Evolutionary conservation across 768 basidiomycete species (phyloP).

Genomic region (Leccinum disarticulatum): DNA sequence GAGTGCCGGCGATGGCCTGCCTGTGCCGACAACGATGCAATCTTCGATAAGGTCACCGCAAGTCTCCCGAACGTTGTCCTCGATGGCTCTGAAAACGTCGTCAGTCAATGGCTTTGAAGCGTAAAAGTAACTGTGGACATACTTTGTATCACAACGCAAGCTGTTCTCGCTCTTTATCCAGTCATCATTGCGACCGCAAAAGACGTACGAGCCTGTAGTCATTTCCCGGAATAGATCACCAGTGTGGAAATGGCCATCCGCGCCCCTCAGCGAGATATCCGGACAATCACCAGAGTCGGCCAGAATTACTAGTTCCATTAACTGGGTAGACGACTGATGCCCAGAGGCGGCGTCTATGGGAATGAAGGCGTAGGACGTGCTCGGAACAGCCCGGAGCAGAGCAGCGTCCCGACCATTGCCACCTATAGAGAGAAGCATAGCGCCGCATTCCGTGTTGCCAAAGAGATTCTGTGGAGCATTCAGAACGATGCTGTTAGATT

Average conservation of each 20-base stretch:
- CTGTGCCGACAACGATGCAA: constrained; percentile 76
- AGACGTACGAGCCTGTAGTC: constrained; percentile 56
- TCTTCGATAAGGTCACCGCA: constrained; percentile 67
- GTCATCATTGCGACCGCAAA: constrained; percentile 75
- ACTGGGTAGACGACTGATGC: constrained; percentile 53
- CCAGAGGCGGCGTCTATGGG: constrained; percentile 49
- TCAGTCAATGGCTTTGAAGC: constrained; percentile 6
- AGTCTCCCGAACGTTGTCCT: constrained; percentile 68
- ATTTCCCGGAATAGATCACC: constrained; percentile 78
- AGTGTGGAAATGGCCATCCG: constrained; percentile 76
- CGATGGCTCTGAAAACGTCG: constrained; percentile 53
- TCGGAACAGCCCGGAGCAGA: constrained; percentile 57
- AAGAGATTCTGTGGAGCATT: constrained; percentile 60
- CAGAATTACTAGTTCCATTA: constrained; percentile 71
- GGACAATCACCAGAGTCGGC: constrained; percentile 71
- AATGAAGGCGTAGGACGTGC: constrained; percentile 65
- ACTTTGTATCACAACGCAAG: constrained; percentile 75
- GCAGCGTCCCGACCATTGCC: constrained; percentile 50
- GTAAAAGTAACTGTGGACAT: constrained; percentile 18
- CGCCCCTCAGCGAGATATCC: constrained; percentile 50
- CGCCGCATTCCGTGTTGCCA: constrained; percentile 80
- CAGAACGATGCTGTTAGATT: constrained; percentile 19
- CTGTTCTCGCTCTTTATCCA: constrained; percentile 85
- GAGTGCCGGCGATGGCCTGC: constrained; percentile 72
- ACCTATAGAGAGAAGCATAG: constrained; percentile 62